phyloP scores from a whole-genome alignment of 345 rosid species.

The Balakata baccata region DNA sequence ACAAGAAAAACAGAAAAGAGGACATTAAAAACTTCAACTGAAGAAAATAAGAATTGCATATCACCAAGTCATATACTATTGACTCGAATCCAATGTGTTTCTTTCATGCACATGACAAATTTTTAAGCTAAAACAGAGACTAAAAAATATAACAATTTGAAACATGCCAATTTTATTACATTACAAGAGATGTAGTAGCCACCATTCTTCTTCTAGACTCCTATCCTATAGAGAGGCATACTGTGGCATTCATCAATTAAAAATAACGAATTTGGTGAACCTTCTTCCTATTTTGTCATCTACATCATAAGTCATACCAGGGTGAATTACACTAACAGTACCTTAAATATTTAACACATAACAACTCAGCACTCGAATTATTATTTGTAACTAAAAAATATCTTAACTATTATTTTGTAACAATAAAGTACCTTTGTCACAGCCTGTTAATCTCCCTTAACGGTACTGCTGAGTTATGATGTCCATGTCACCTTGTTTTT shows the following conservation, averaged over 20 bases:
- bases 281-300: neutral
- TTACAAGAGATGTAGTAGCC: neutral
- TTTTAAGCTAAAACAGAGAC: neutral
- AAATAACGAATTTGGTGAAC: neutral
- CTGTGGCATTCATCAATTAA: neutral
- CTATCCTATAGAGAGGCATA: neutral
- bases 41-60: neutral
- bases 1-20: conserved; percentile 9
- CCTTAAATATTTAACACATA: no score
- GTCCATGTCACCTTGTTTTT: no score
- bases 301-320: no score
- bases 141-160: neutral
- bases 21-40: neutral
- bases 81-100: neutral
- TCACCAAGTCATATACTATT: neutral
- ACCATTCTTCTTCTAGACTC: neutral
- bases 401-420: no score
- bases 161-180: neutral
- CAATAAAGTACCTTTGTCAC: no score
- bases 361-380: no score
- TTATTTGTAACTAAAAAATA: no score
- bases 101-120: neutral
- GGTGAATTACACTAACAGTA: no score
- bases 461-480: no score
- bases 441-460: no score